Percentiles rank a stretch among this genome's conserved stretches.
These are phyloP conservation scores for Lanmaoa pseudosensibilis DNA, from an alignment of 768 basidiomycete species.

Conservation along the genomic window DNA sequence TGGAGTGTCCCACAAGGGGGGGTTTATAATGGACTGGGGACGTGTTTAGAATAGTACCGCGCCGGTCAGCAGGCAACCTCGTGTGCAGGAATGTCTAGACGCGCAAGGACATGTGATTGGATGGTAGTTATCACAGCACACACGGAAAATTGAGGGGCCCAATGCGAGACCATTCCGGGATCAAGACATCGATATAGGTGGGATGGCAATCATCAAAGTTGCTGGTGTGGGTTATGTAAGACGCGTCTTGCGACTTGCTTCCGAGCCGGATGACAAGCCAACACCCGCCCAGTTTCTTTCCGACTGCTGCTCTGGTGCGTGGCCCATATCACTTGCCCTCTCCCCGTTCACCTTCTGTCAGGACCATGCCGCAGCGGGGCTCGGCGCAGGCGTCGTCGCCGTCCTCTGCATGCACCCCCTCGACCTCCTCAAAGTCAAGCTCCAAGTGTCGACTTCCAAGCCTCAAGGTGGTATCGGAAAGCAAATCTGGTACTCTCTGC, in stretches of 20 bases:
- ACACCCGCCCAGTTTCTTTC: constrained; percentile 43
- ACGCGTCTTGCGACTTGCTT: constrained; percentile 3
- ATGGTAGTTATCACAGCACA: background rate
- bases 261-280: constrained; percentile 27
- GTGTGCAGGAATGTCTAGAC: background rate
- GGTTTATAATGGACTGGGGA: background rate
- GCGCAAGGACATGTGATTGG: too few relatives aligned
- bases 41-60: constrained; percentile 1
- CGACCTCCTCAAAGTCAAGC: constrained; percentile 91
- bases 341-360: constrained; percentile 31
- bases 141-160: too few relatives aligned
- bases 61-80: background rate
- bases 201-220: background rate
- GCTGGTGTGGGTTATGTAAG: constrained; percentile 15
- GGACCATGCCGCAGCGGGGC: constrained; percentile 95
- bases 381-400: constrained; percentile 89
- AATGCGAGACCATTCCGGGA: too few relatives aligned
- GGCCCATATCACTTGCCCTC: accelerated
- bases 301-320: constrained; percentile 36
- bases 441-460: constrained; percentile 79
- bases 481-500: constrained; percentile 75
- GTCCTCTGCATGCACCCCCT: constrained; percentile 97
- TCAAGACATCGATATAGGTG: too few relatives aligned
- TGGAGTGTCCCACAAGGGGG: background rate
- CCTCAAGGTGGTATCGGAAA: constrained; percentile 61